These are phyloP conservation scores for Penicillium verhagenii DNA, from an alignment of 495 filamentous ascomycete genomes.

Conservation along the genomic window DNA sequence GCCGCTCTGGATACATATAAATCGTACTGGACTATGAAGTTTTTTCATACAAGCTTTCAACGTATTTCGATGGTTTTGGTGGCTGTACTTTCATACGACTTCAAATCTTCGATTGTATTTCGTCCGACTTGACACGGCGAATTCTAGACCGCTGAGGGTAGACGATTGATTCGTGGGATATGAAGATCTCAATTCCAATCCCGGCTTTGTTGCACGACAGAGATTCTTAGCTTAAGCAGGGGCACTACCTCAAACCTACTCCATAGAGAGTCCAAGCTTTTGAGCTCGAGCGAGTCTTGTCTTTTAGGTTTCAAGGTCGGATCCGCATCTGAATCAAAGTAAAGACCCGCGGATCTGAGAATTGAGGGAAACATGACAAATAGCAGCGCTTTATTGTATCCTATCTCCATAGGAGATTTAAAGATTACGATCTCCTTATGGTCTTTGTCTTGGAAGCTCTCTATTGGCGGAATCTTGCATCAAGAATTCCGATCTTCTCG, in stretches of 20 bases:
- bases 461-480: background rate
- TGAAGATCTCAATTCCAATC: background rate
- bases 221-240: background rate
- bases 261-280: background rate
- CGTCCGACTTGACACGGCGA: background rate
- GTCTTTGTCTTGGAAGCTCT: background rate
- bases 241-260: background rate
- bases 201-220: background rate
- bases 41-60: background rate
- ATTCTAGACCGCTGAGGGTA: background rate
- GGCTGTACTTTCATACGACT: background rate
- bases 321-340: conserved; percentile 6
- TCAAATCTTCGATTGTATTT: background rate
- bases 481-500: background rate
- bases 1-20: background rate
- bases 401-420: background rate
- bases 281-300: background rate
- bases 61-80: background rate
- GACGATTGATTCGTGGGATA: background rate
- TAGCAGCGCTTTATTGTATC: background rate
- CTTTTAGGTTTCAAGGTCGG: background rate
- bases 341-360: conserved; percentile 2
- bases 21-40: too few species aligned
- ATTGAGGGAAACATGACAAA: conserved; percentile 9
- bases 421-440: background rate